These are phyloP conservation scores for Termitomyces sp. DNA, from an alignment of 768 basidiomycete genomes.

Conservation along the genomic window DNA sequence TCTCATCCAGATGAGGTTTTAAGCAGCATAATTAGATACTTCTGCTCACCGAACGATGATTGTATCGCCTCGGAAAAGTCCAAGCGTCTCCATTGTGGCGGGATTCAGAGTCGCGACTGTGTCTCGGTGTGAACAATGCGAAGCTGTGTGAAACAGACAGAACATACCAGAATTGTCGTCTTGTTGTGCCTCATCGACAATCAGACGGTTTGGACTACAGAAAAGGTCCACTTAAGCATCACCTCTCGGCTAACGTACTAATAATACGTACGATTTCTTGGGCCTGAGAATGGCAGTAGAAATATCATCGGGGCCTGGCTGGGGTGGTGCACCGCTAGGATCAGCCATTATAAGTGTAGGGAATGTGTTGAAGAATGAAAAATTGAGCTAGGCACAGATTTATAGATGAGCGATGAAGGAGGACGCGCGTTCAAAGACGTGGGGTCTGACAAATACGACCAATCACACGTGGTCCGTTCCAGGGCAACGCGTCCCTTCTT, in stretches of 20 bases:
- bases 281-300: constrained; percentile 94
- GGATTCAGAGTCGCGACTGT: constrained; percentile 93
- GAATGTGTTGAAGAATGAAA: constrained; percentile 14
- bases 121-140: neutral
- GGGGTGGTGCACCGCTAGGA: constrained; percentile 78
- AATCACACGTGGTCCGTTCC: constrained; percentile 14
- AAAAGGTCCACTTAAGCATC: constrained; percentile 16
- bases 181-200: constrained; percentile 89
- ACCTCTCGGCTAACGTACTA: constrained; percentile 3
- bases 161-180: constrained; percentile 93
- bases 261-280: constrained; percentile 89
- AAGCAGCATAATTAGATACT: neutral
- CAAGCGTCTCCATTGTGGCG: constrained; percentile 90
- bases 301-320: constrained; percentile 82
- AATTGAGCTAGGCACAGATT: constrained; percentile 17
- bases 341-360: constrained; percentile 50
- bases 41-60: constrained; percentile 80
- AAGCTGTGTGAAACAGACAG: neutral
- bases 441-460: constrained; percentile 18
- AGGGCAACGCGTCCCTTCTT: constrained; percentile 18
- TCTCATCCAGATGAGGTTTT: neutral
- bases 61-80: constrained; percentile 95
- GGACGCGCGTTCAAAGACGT: constrained; percentile 36
- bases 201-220: constrained; percentile 91
- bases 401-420: constrained; percentile 16